These are phyloP conservation scores for Daldinia vernicosa DNA, from an alignment of 495 filamentous ascomycete genomes.

Conservation along the genomic window DNA sequence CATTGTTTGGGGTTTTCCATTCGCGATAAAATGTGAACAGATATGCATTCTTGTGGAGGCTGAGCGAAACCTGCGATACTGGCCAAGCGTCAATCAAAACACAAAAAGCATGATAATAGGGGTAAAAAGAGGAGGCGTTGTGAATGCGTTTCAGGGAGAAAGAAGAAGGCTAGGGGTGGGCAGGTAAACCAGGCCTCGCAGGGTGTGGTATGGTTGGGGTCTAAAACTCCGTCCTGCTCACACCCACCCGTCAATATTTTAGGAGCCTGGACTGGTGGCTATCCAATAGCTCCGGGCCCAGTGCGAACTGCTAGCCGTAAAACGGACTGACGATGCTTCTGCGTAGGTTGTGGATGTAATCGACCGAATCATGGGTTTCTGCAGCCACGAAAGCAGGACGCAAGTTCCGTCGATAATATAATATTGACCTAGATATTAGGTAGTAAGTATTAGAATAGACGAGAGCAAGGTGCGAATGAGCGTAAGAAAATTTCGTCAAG, in stretches of 20 bases:
- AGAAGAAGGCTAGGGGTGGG: constrained; percentile 37
- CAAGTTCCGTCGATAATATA: background rate
- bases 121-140: constrained; percentile 36
- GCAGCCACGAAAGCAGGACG: background rate
- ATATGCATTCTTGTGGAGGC: constrained; percentile 8
- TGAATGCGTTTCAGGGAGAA: constrained; percentile 48
- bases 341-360: constrained; percentile 36
- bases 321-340: constrained; percentile 39
- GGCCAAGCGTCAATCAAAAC: constrained; percentile 32
- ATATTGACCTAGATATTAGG: background rate
- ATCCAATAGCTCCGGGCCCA: constrained; percentile 30
- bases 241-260: constrained; percentile 34
- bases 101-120: constrained; percentile 39
- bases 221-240: constrained; percentile 41
- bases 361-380: constrained; percentile 46
- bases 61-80: constrained; percentile 26
- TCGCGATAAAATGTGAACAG: constrained; percentile 15
- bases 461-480: background rate
- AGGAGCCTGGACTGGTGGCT: constrained; percentile 29
- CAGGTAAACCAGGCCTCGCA: constrained; percentile 29
- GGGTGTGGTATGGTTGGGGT: constrained; percentile 36
- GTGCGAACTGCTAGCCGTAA: constrained; percentile 26
- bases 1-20: constrained; percentile 36
- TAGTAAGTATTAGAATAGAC: background rate
- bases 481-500: background rate